Percentiles rank a stretch among this genome's conserved stretches.
Evolutionary conservation across 768 basidiomycete genomes (phyloP).

Genomic region (Collybia mongolica): DNA sequence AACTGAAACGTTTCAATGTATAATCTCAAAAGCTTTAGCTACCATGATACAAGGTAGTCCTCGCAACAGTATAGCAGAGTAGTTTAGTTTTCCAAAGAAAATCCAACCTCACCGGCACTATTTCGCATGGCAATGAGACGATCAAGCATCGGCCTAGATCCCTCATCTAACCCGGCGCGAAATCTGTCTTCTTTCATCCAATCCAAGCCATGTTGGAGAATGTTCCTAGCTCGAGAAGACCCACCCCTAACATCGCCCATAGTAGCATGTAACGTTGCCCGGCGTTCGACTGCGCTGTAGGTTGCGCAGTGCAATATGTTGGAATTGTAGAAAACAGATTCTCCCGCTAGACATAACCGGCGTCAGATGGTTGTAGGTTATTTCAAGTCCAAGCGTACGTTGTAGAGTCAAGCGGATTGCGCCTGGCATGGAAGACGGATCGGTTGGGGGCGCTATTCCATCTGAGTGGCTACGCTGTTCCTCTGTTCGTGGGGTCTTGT

Average conservation of each 20-base stretch:
- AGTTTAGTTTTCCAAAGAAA: slow-evolving; percentile 37
- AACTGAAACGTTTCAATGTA: no score
- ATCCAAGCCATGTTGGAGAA: slow-evolving; percentile 69
- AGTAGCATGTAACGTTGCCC: slow-evolving; percentile 70
- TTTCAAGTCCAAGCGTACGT: slow-evolving; percentile 33
- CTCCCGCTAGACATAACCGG: slow-evolving; percentile 47
- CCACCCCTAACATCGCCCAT: slow-evolving; percentile 68
- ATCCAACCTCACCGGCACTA: slow-evolving; percentile 43
- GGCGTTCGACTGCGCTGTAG: slow-evolving; percentile 46
- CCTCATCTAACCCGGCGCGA: slow-evolving; percentile 38
- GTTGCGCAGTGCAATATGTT: slow-evolving; percentile 77
- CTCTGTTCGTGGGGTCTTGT: slow-evolving; percentile 52
- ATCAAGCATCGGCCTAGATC: slow-evolving; percentile 55
- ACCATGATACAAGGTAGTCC: not conserved
- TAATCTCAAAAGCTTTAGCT: no score
- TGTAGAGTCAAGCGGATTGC: slow-evolving; percentile 52
- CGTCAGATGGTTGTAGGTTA: not conserved
- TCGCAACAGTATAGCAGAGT: no score
- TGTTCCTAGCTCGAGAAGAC: slow-evolving; percentile 60
- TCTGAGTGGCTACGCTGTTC: slow-evolving; percentile 58
- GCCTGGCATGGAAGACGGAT: slow-evolving; percentile 74
- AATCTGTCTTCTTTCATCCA: slow-evolving; percentile 68
- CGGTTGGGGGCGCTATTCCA: slow-evolving; percentile 44
- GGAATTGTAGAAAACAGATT: slow-evolving; percentile 79
- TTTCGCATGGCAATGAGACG: slow-evolving; percentile 55